Conservation (phyloP, 2,329 filamentous ascomycete species). For the Aspergillus fischeri region DNA sequence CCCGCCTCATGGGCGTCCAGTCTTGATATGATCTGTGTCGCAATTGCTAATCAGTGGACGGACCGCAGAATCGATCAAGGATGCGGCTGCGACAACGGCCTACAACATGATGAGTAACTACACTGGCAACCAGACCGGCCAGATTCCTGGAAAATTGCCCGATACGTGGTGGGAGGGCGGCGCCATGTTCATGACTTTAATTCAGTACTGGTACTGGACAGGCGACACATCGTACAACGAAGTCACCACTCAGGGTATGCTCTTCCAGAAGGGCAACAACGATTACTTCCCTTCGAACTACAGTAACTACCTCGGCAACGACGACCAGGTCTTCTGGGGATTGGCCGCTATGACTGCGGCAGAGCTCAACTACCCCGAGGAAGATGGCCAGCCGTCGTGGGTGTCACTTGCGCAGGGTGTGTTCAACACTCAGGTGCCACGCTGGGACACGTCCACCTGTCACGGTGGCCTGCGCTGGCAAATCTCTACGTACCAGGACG, state of each 20-base stretch:
- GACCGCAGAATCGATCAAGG: conserved; percentile 29
- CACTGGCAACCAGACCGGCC: conserved; percentile 33
- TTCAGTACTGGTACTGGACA: conserved; percentile 85
- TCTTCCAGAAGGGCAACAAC: conserved; percentile 69
- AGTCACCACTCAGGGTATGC: conserved; percentile 62
- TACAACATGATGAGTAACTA: conserved; percentile 39
- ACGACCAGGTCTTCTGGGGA: conserved; percentile 75
- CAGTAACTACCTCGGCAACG: conserved; percentile 46
- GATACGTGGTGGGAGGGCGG: conserved; percentile 63
- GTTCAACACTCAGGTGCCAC: conserved; percentile 70
- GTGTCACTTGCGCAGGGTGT: conserved; percentile 72
- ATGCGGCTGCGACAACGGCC: conserved; percentile 32
- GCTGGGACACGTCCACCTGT: conserved; percentile 67
- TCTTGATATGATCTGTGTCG: background rate
- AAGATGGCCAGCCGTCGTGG: conserved; percentile 66
- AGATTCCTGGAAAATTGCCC: conserved; percentile 38
- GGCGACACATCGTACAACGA: conserved; percentile 69
- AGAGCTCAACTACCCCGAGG: conserved; percentile 70
- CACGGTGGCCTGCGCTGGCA: conserved; percentile 80
- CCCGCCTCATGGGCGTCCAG: background rate
- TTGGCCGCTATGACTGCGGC: conserved; percentile 74
- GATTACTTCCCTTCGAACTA: conserved; percentile 70
- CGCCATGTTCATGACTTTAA: conserved; percentile 64
- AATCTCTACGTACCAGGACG: conserved; percentile 72
- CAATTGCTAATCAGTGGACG: conserved; percentile 1